Base-by-base conservation (phyloP, 148 eudicot genomes). In the Pouteria glomerata region DNA sequence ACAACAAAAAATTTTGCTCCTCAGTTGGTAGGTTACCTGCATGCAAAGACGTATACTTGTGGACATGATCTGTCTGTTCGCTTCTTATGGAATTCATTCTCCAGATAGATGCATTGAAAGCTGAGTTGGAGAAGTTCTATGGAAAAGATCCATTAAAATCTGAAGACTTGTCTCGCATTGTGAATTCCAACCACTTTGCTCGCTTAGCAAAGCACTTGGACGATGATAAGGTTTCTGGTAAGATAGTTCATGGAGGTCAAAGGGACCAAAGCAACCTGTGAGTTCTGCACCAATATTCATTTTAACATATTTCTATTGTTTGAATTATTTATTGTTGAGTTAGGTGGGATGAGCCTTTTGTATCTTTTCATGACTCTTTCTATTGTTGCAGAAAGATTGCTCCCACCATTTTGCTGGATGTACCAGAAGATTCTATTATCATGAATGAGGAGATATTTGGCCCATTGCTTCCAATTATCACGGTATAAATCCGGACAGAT, bases 361-460 rank as follows among this genome's bases (percentile, higher is more conserved):
- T 51, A 18, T 24, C n/a, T 2, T 42, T 24, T 58, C 21, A 35
- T 60, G 10, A 56, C 50, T 67, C 4, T 55, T 50, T 58, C 53
- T 48, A 30, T 26, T 12, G 44, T 85, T 27, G 41, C 86, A 89
- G 93, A 65, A 79, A 71, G 70, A 89, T 89, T 66, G 75, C 88
- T 71, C 93, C 93, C 14, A 84, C 93, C 16, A 61, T 89, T 74
- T 68, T 89, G 73, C 67, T 86, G 72, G 89, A 85, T 85, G 84
- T 62, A 56, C 90, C 93, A 44, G 79, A 77, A 71, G 93, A 86
- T 64, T 79, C 89, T 73, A 67, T 80, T 66, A 80, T 86, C 56
- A 86, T 86, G 93, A 83, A 60, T 50, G 93, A 89, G 73, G 93
- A 89, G 76, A 86, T 89, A 65, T 89, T 89, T 68, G 93, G 93